Base-by-base conservation (phyloP, 2,329 filamentous ascomycete genomes). In the Penicillium sp. region DNA sequence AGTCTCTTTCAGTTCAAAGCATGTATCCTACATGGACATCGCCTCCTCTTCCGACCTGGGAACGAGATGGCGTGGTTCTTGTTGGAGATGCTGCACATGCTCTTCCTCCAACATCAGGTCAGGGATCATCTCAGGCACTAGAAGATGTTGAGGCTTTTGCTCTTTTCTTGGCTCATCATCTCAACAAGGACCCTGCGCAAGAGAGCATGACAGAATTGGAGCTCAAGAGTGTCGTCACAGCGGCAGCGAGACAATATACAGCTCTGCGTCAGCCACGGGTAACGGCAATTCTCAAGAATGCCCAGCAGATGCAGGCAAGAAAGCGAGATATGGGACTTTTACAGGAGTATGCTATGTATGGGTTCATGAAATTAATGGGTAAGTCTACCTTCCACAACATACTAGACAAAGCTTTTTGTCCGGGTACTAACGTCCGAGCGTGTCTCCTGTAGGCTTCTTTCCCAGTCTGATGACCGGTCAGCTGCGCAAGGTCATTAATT, bases 31-130 rank as follows among this genome's bases (percentile, higher is more conserved):
- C 74, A 0, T 81, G 74, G 71, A 76, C 76, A 0, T 74, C 74
- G 1, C 77, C 78, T 0, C 63, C 69, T 16, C 68, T 83, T 2
- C 74, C 76, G 9, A 70, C 68, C 16, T 82, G 79, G 79, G 70
- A 73, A 18, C 65, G 70, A 6, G 67, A 76, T 9, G 71, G 79
- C 0, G 73, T 82, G 2, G 71, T 85, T 4, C 66, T 85, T 2
- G 66, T 84, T 2, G 82, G 82, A 4, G 82, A 85, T 63, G 81
- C 81, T 2, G 81, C 80, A 0, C 81, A 85, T 65, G 80, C 81
- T 0, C 69, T 84, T 50, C 76, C 79, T 2, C 75, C 82, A 0
- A 78, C 76, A 6, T 77, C 76, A 0, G 81, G 81, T 2, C 81
- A 84, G 63, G 82, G 82, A 0, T 75, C 78, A 0, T 79, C 76